Base-by-base conservation (phyloP, 2,329 filamentous ascomycete genomes). In the Chaetomiaceae sp. region DNA sequence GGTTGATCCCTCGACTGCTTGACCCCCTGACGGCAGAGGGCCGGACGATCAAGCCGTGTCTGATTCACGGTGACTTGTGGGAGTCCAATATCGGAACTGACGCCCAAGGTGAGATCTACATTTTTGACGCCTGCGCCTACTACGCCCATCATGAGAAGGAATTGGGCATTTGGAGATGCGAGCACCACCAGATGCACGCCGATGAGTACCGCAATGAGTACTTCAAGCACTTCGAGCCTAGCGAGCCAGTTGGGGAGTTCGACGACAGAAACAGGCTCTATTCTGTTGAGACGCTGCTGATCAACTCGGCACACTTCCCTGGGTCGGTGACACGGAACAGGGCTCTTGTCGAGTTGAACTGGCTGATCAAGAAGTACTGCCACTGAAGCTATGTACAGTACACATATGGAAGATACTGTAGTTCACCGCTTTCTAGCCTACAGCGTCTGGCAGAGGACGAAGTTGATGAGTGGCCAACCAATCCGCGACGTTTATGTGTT, bases 41-140 rank as follows among this genome's bases (percentile, higher is more conserved):
- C 1, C 55, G 67, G 1, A 53, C 48, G 5, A 63, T 69, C n/a
- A 63, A 64, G 46, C 66, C 67, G 4, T 60, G 59, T 21, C 54
- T 69, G 1, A 50, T 66, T 1, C 67, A 70, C 33, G 66, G 66
- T 1, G 65, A 69, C 43, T 44, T 67, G 4, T 69, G 67, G 66
- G 65, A 68, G 14, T 61, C 59, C 7, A 70, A 69, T 46, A 62
- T 61, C 0, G 63, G 57, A 2, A 65, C 59, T 0, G 59, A 67
- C 30, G 49, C 54, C 38, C 48, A 61, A 1, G 68, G 61, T 0
- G 56, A 66, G 36, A 55, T 59, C 1, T 58, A 66, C 42, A 54
- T 69, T 2, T 70, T 66, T 43, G 66, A 69, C 45, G 59, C 63
- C 0, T 61, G 62, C 21, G 57, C 62, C 3, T 62, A 64, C 32